Evolutionary conservation across 768 basidiomycete genomes (phyloP).

Genomic region (Lepiota brunneoincarnata): DNA sequence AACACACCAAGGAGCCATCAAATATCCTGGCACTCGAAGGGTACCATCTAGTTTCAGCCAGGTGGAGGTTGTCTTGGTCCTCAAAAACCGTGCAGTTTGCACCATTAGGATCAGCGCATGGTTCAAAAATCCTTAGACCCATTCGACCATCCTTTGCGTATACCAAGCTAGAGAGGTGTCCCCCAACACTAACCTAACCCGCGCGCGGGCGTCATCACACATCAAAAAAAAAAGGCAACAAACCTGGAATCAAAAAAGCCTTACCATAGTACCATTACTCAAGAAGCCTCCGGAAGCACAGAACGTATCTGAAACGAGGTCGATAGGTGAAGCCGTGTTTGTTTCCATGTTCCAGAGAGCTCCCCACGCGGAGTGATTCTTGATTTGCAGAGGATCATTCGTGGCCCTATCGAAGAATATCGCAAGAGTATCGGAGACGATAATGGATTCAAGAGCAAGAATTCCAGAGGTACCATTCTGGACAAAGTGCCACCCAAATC

Average conservation of each 20-base stretch:
- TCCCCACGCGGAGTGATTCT: slow-evolving; percentile 44
- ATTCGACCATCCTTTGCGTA: slow-evolving; percentile 31
- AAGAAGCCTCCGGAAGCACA: slow-evolving; percentile 41
- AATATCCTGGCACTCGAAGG: slow-evolving; percentile 33
- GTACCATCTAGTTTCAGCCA: slow-evolving; percentile 39
- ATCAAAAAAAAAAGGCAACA: neutral
- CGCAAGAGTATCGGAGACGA: slow-evolving; percentile 26
- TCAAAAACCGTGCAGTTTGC: slow-evolving; percentile 33
- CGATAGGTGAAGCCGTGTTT: slow-evolving; percentile 30
- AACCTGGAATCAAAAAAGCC: slow-evolving; percentile 6
- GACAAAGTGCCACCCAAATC: slow-evolving; percentile 24
- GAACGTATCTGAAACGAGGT: slow-evolving; percentile 35
- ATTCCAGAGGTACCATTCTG: slow-evolving; percentile 27
- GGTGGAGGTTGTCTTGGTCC: slow-evolving; percentile 28
- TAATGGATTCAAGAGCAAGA: slow-evolving; percentile 25
- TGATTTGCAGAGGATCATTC: slow-evolving; percentile 38
- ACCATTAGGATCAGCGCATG: slow-evolving; percentile 29
- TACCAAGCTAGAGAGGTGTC: slow-evolving; percentile 22
- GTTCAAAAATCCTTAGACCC: slow-evolving; percentile 35
- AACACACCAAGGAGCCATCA: slow-evolving; percentile 31
- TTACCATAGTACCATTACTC: slow-evolving; percentile 38
- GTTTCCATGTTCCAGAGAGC: slow-evolving; percentile 41
- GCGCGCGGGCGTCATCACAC: neutral
- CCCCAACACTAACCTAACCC: slow-evolving; percentile 28
- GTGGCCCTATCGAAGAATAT: slow-evolving; percentile 27